Percentiles rank a stretch among this genome's conserved stretches.
Evolutionary conservation across 192 early-diverging fungal species (phyloP).

Genomic region (Rhizoclosmatium sp.): DNA sequence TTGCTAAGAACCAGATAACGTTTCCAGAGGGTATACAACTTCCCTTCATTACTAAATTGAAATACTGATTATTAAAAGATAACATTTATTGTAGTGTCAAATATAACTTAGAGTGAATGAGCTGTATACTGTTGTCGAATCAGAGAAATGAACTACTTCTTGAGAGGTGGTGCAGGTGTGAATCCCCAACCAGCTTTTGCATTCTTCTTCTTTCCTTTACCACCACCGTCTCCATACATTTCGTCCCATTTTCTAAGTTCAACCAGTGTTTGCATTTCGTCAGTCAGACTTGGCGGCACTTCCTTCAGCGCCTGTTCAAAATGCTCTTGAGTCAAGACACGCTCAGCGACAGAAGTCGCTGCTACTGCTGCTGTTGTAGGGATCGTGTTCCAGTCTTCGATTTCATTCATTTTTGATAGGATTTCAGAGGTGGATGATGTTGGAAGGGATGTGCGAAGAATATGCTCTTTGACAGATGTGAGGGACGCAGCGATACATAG

Average conservation of each 20-base stretch:
- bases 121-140: too few relatives aligned
- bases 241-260: conserved; percentile 93
- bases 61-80: too few relatives aligned
- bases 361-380: background rate
- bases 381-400: conserved; percentile 47
- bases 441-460: conserved; percentile 24
- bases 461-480: conserved; percentile 48
- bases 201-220: conserved; percentile 43
- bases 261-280: conserved; percentile 87
- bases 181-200: conserved; percentile 67
- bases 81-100: too few relatives aligned
- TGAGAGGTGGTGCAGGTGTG: background rate
- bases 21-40: too few relatives aligned
- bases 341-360: background rate
- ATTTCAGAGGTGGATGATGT: conserved; percentile 9
- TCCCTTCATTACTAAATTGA: too few relatives aligned
- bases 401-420: conserved; percentile 25
- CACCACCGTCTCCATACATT: conserved; percentile 81
- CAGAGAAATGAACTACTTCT: background rate
- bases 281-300: conserved; percentile 85
- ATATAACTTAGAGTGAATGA: too few relatives aligned
- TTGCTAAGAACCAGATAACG: too few relatives aligned
- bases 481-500: conserved; percentile 86
- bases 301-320: conserved; percentile 87
- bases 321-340: conserved; percentile 66